Evolutionary conservation across 2,329 filamentous ascomycete genomes (phyloP).

Genomic region (Neobulgaria alba): DNA sequence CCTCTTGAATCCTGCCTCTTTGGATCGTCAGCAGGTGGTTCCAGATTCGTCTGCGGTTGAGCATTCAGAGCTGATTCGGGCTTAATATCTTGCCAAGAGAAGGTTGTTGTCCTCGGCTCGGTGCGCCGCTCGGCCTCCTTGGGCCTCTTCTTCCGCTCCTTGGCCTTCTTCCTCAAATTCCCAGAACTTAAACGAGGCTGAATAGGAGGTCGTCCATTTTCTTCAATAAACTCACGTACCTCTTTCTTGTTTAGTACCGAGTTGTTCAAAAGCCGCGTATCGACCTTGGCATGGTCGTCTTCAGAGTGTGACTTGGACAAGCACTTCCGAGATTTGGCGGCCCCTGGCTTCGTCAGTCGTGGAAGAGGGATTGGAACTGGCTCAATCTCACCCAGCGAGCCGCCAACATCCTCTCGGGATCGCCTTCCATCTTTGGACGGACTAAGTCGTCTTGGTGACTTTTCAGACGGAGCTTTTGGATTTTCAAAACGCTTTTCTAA

Average conservation of each 20-base stretch:
- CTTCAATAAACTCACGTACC: conserved; percentile 20
- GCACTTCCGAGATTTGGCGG: conserved; percentile 6
- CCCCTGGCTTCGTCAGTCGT: conserved; percentile 9
- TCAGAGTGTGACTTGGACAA: conserved; percentile 10
- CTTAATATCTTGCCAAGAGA: conserved; percentile 21
- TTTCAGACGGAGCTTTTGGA: conserved; percentile 8
- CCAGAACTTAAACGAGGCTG: conserved; percentile 18
- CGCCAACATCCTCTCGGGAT: background rate
- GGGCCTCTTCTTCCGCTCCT: conserved; percentile 7
- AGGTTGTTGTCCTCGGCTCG: conserved; percentile 3
- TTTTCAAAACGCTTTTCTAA: background rate
- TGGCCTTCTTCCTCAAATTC: conserved; percentile 14
- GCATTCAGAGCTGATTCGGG: background rate
- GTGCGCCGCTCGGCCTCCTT: conserved; percentile 5
- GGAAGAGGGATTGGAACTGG: conserved; percentile 7
- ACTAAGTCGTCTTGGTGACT: conserved; percentile 14
- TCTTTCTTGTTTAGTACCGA: conserved; percentile 17
- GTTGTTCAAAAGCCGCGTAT: conserved; percentile 13
- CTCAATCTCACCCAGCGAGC: background rate
- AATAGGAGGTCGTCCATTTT: conserved; percentile 14
- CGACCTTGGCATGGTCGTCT: conserved; percentile 14
- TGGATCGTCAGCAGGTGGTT: background rate
- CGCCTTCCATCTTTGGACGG: conserved; percentile 1
- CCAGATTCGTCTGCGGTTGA: background rate
- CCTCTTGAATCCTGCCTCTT: background rate